Base-by-base conservation (phyloP, 2,329 filamentous ascomycete genomes). In the Penicillium sp. region DNA sequence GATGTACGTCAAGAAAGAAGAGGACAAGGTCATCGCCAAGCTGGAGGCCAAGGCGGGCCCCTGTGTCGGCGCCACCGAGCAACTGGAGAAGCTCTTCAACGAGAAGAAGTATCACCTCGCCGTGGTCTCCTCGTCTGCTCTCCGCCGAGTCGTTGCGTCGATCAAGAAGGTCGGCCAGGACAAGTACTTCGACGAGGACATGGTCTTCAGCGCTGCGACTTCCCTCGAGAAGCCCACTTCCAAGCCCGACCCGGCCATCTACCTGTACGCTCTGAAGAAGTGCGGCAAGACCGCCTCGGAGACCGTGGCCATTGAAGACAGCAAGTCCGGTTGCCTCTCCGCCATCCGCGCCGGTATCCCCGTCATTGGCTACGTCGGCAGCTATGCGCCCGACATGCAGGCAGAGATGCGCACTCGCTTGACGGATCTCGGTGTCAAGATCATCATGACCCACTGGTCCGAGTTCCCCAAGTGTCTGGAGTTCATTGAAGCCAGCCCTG, bases 171-270 rank as follows among this genome's bases (percentile, higher is more conserved):
- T 91, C 60, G 86, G 84, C 62, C 89, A 94, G 75, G 87, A 87
- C 76, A 87, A 89, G 77, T 96, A 87, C 83, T 96, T 96, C 80
- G 80, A 81, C n/a, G 78, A 83, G 31, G 84, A 91, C 67, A 83
- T 87, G 66, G 83, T 96, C 74, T 96, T 90, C 84, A 91, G 88
- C 46, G 92, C 92, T 56, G 91, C 91, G 58, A 91, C 88, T 35
- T 91, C 88, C 59, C 84, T 96, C 67, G 81, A 85, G 58, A 86
- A 82, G 71, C 92, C 92, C n/a, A 93, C 91, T 56, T 90, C 87
- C 77, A 96, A 96, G 85, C 92, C 92, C 16, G 90, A 96, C 77
- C 92, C 93, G 18, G 90, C 91, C 66, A 89, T 96, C 78, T 96
- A 96, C 81, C 78, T 92, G 64, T 84, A 89, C 75, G 90, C 92